Evolutionary conservation across 768 basidiomycete genomes (phyloP).

Genomic region (Podaxis carcinomalis): DNA sequence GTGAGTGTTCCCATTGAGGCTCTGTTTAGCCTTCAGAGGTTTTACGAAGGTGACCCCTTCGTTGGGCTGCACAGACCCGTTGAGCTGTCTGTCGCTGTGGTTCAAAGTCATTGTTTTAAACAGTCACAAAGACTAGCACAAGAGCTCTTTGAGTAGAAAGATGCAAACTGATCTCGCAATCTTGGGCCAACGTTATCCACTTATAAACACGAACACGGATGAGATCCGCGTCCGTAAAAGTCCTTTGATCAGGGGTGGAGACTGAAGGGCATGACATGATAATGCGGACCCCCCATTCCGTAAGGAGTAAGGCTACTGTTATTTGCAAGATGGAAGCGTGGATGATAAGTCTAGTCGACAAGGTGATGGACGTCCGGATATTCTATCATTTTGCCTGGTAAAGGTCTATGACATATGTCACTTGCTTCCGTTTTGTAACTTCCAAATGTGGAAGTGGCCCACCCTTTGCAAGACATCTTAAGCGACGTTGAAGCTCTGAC

Average conservation of each 20-base stretch:
- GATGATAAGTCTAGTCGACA: neutral
- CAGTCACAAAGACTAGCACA: neutral
- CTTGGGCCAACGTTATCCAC: neutral
- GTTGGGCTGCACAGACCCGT: neutral
- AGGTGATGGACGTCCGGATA: neutral
- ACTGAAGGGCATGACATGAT: neutral
- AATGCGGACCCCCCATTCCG: neutral
- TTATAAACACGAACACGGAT: constrained; percentile 20
- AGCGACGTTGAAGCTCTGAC: neutral
- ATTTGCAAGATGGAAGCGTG: neutral
- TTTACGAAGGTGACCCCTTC: neutral
- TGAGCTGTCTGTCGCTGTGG: neutral
- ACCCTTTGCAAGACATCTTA: neutral
- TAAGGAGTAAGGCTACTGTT: neutral
- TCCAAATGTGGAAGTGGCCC: neutral
- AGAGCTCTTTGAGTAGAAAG: neutral
- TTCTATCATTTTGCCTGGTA: neutral
- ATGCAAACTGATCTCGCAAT: neutral
- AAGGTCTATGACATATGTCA: neutral
- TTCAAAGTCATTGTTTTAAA: constrained; percentile 3
- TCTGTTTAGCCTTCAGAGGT: constrained; percentile 14
- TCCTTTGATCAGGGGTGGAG: constrained; percentile 15
- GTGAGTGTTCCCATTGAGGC: constrained; percentile 3
- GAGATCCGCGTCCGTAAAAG: constrained; percentile 24
- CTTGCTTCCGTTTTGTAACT: neutral